Conservation (phyloP, 2,329 filamentous ascomycete genomes). For the Aureobasidium sp. region DNA sequence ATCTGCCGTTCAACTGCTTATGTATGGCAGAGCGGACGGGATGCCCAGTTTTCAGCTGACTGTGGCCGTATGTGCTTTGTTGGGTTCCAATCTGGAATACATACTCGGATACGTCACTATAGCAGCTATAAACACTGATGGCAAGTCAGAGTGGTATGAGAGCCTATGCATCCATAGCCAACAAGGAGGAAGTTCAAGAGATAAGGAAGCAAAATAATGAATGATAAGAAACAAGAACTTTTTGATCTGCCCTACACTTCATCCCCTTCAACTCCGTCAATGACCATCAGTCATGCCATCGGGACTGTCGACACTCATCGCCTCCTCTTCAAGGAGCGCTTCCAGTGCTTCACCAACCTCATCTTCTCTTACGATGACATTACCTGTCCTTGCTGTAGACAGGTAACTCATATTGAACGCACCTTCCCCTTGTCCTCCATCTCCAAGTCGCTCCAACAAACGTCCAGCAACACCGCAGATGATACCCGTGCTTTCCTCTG, state of each 20-base stretch:
- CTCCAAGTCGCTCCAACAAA: constrained; percentile 62
- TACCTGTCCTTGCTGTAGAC: constrained; percentile 79
- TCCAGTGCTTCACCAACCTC: constrained; percentile 67
- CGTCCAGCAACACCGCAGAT: constrained; percentile 87
- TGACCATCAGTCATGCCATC: background rate
- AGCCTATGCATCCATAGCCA: background rate
- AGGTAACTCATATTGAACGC: constrained; percentile 73
- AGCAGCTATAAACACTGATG: background rate
- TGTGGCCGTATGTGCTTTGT: too few relatives aligned
- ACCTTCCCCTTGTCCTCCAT: constrained; percentile 32
- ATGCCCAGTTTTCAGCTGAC: too few relatives aligned
- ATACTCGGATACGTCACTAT: background rate
- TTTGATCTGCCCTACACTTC: background rate
- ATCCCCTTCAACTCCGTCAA: background rate
- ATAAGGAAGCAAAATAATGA: background rate
- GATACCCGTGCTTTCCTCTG: constrained; percentile 85
- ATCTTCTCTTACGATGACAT: constrained; percentile 74
- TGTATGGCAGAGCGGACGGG: too few relatives aligned
- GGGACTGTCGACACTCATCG: background rate
- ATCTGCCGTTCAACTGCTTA: too few relatives aligned
- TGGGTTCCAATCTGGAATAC: too few relatives aligned
- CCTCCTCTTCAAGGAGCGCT: constrained; percentile 48
- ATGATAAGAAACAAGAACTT: background rate
- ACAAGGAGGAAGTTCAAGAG: background rate
- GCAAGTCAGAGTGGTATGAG: background rate